Base-by-base conservation (phyloP, 768 basidiomycete species). In the Trametes sanguinea region DNA sequence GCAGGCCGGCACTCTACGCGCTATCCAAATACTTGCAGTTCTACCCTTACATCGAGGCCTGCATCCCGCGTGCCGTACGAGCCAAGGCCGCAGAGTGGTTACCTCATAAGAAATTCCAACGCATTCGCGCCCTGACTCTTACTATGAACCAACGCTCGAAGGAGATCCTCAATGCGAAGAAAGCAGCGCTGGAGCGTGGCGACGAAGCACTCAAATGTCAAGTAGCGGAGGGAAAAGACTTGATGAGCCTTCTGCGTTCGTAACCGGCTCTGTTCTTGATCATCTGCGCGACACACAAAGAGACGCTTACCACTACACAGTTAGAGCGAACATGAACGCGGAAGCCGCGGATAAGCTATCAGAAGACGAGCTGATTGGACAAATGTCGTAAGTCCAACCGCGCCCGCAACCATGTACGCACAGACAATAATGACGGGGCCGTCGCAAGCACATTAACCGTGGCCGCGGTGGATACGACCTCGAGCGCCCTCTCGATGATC, bases 181-280 rank as follows among this genome's bases (percentile, higher is more conserved):
- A 61, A 46, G 29, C 29, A 1, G 65, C 62, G 1, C 30, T 63
- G 7, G 17, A 40, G 33, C 33, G 35, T 27, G 68, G 65, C 2
- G 68, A 68, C 22, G 64, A 63, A 17, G 57, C 50, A 0, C 13
- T 64, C 17, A 45, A 47, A 48, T 7, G 51, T 3, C 58, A 60
- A 30, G 54, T 67, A 1, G 67, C 51, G 3, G 63, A 62, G 13
- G 66, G 68, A 7, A 67, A 67, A 37, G 68, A 69, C 37, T 54
- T 69, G 7, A 64, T 69, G 54, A 69, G 64, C 45, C 55, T 69
- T 2, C 60, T 67, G 0, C 39, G 64, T 65, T 37, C 13, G 62
- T 60, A 3, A 9, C 1, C 32, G 35, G 29, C 32, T 29, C 29
- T 33, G 4, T 47, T 29, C 35, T 50, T n/a, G 4, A 32, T 11